phyloP scores from a whole-genome alignment of 805 yeast species.

The Lipomyces starkeyi region DNA sequence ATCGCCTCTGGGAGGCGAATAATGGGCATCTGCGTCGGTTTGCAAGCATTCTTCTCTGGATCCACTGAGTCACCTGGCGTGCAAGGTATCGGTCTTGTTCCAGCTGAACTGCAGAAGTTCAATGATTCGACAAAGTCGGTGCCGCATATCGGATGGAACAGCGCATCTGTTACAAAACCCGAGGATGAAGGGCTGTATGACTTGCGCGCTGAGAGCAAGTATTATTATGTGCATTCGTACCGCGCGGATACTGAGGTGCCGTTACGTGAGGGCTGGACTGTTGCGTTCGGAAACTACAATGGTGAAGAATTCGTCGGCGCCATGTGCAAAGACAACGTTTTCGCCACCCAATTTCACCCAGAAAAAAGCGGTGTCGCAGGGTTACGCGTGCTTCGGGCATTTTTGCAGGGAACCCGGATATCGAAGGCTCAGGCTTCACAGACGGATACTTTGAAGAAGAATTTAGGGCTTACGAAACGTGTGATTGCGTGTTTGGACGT shows the following conservation, averaged over 20 bases:
- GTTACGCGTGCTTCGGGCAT: conserved; percentile 71
- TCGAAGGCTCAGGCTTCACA: conserved; percentile 6
- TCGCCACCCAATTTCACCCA: conserved; percentile 99
- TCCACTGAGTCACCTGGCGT: conserved; percentile 75
- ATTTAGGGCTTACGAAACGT: conserved; percentile 78
- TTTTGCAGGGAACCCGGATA: conserved; percentile 56
- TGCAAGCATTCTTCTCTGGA: conserved; percentile 79
- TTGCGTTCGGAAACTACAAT: conserved; percentile 76
- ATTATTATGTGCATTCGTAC: conserved; percentile 94
- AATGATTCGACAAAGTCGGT: conserved; percentile 73
- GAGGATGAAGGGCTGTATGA: conserved; percentile 57
- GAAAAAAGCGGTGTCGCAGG: conserved; percentile 97
- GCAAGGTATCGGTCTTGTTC: conserved; percentile 65
- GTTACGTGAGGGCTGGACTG: conserved; percentile 65
- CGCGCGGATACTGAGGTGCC: conserved; percentile 63
- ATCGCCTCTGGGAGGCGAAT: conserved; percentile 79
- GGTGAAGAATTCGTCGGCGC: conserved; percentile 84
- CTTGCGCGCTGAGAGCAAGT: conserved; percentile 69
- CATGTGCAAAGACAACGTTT: conserved; percentile 71
- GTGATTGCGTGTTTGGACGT: conserved; percentile 97
- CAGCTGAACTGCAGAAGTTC: conserved; percentile 63
- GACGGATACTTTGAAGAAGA: conserved; percentile 6
- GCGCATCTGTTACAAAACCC: conserved; percentile 45
- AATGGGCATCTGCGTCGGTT: conserved; percentile 98
- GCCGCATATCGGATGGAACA: conserved; percentile 98